phyloP scores from a whole-genome alignment of 805 yeast genomes.

The Pichia pseudocactophila region DNA sequence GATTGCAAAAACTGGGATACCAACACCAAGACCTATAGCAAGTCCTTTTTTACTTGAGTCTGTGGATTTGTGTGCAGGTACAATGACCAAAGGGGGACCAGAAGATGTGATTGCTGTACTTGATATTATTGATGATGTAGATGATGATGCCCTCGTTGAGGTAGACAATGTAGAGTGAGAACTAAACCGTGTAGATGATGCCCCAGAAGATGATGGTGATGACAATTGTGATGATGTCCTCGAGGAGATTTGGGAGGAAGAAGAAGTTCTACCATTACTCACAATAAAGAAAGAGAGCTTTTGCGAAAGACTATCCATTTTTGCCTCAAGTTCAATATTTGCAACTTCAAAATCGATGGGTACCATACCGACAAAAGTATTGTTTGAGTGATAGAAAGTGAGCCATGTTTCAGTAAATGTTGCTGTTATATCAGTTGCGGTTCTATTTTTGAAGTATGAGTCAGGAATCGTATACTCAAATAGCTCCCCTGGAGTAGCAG shows the following conservation, averaged over 20 bases:
- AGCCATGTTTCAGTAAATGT: conserved; percentile 54
- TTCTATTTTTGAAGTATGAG: conserved; percentile 47
- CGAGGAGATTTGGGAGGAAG: conserved; percentile 17
- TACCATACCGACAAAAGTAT: conserved; percentile 61
- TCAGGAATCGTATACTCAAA: conserved; percentile 48
- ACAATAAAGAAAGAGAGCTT: conserved; percentile 40
- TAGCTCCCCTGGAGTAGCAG: conserved; percentile 58
- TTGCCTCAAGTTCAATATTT: conserved; percentile 35
- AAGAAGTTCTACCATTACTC: conserved; percentile 34
- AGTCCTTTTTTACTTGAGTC: conserved; percentile 34
- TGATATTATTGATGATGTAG: conserved; percentile 20
- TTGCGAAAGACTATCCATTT: conserved; percentile 29
- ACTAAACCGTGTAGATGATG: conserved; percentile 23
- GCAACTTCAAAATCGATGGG: conserved; percentile 40
- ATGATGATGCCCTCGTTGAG: conserved; percentile 19
- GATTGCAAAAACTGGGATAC: conserved; percentile 54
- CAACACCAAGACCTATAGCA: conserved; percentile 91
- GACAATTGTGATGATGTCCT: conserved; percentile 14
- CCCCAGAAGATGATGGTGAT: conserved; percentile 15
- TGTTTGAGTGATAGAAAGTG: conserved; percentile 45
- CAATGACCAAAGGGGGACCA: conserved; percentile 20
- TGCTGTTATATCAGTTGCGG: conserved; percentile 41
- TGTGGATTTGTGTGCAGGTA: conserved; percentile 19
- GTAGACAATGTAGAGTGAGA: conserved; percentile 15
- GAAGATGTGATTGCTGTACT: conserved; percentile 25